These are phyloP conservation scores for Candida parachauliodes DNA, from an alignment of 805 yeast species.

Conservation along the genomic window DNA sequence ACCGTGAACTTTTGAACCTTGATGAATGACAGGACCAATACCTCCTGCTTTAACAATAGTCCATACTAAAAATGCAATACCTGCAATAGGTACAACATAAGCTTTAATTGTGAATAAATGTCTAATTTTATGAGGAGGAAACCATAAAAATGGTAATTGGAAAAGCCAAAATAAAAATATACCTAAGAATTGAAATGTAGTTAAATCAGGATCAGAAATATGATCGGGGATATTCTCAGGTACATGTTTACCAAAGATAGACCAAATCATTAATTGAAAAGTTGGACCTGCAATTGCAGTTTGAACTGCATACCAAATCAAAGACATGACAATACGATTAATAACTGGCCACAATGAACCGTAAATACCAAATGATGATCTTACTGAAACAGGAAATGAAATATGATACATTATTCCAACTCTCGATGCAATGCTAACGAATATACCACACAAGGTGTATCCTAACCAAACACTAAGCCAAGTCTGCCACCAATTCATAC, in stretches of 20 bases:
- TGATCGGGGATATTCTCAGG: conserved; percentile 61
- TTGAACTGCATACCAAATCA: conserved; percentile 87
- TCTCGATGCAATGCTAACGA: conserved; percentile 69
- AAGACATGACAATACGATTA: conserved; percentile 84
- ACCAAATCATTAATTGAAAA: conserved; percentile 66
- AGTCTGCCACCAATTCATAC: conserved; percentile 86
- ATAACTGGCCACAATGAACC: conserved; percentile 87
- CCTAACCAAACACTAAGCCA: conserved; percentile 91
- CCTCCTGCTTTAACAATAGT: conserved; percentile 77
- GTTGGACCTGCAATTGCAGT: conserved; percentile 83
- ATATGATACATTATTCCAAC: conserved; percentile 79
- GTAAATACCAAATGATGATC: conserved; percentile 83
- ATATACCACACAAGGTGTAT: conserved; percentile 63
- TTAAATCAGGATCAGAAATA: conserved; percentile 55
- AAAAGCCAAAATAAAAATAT: conserved; percentile 81
- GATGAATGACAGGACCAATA: conserved; percentile 66
- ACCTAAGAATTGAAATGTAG: conserved; percentile 68
- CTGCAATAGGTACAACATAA: conserved; percentile 74
- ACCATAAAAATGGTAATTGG: conserved; percentile 75
- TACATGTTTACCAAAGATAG: conserved; percentile 69
- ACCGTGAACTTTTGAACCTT: conserved; percentile 47
- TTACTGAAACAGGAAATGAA: conserved; percentile 77
- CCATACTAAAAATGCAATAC: conserved; percentile 82
- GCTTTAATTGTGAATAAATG: conserved; percentile 84
- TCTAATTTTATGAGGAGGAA: conserved; percentile 78